Evolutionary conservation across 495 filamentous ascomycete species (phyloP), one percentile per base, ranked within the genome.

Genomic region (Darksidea phi): DNA sequence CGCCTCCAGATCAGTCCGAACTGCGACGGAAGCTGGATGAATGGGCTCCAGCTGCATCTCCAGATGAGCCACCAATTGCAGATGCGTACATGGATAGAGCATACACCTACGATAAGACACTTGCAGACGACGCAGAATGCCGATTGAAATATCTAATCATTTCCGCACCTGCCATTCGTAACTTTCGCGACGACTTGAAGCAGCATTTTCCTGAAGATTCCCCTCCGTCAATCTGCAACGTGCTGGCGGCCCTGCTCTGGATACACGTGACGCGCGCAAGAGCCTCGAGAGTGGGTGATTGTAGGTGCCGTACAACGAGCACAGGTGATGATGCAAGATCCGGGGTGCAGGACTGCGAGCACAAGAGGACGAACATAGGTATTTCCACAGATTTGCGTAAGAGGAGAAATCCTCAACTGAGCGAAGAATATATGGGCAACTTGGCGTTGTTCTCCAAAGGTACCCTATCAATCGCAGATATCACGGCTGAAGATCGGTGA

Each of bases 181-280:
- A 10, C 28, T 57, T 41, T 36, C 62, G 62, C 49, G 56, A 50
- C 15, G 18, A 47, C 18, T 41, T 65, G 4, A 13, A 21, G n/a
- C 6, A 5, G 0, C 8, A 25, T 12, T n/a, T 57, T 17, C 5
- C 28, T 0, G 28, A 5, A 10, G 21, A 24, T 4, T 18, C 25
- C 21, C 54, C 34, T n/a, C 23, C 54, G 8, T 49, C 26, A 41
- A 59, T 65, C 20, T 65, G 21, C 56, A 54, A 60, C 7, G 25
- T 60, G 3, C 26, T 65, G 15, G 41, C 56, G 0, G 56, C 55
- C 4, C 25, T 65, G 26, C 15, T 65, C 32, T 65, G 62, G 62
- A 60, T 56, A 1, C 57, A 59, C 24, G 43, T 65, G 6, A 60
- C 56, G 2, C 56, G 62, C 10, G 56, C 62, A 20, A n/a, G 62